Evolutionary conservation across 176 grass and related monocot species (phyloP).

Genomic region (Guadua angustifolia): DNA sequence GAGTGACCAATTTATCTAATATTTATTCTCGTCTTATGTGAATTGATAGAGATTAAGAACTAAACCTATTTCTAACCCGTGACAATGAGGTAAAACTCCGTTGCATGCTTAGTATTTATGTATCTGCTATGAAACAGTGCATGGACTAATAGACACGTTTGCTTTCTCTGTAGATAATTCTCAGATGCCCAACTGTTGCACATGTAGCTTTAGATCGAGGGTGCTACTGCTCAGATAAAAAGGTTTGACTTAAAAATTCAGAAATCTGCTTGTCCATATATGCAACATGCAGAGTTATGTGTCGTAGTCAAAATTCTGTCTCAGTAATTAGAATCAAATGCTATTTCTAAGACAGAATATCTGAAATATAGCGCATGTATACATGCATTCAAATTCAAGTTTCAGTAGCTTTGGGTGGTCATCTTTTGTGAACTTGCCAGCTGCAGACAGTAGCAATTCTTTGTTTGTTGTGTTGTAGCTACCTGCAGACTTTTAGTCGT

Average conservation of each 20-base stretch:
- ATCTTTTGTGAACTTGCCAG: background rate
- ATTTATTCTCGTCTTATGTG: no score
- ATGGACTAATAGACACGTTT: background rate
- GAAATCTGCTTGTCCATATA: background rate
- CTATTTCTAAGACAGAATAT: no score
- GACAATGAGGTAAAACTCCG: no score
- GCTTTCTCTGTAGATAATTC: background rate
- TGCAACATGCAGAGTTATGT: background rate
- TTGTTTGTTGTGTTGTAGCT: background rate
- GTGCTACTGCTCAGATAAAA: no score
- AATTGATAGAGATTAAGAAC: no score
- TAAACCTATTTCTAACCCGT: no score
- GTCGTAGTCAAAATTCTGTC: background rate
- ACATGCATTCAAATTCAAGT: background rate
- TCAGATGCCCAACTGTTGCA: no score
- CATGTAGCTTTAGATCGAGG: no score
- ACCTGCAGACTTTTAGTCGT: background rate
- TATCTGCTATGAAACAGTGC: background rate
- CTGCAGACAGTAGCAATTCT: background rate
- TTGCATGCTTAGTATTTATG: background rate
- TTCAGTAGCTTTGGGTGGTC: background rate
- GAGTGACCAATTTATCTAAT: no score
- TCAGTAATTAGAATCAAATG: no score
- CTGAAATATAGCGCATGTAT: background rate
- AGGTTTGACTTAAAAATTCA: background rate